Evolutionary conservation across 768 basidiomycete species (phyloP), one percentile per base, ranked within the genome.

Genomic region (Psilocybe cyanescens): DNA sequence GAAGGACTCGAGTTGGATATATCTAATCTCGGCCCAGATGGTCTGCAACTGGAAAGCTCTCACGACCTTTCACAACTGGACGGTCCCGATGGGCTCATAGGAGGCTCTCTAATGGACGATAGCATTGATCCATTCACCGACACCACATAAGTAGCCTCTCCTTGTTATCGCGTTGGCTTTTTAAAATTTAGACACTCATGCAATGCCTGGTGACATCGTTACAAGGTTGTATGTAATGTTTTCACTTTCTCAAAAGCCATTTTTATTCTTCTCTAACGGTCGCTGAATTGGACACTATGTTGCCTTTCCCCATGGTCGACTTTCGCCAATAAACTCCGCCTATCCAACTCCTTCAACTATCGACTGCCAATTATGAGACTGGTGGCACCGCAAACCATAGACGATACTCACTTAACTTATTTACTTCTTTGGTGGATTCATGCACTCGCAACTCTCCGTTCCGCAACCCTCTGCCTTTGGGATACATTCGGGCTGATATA

Each of bases 1-100:
- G 71, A 70, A 19, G 80, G 76, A 14, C 82, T 84, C 54, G 81
- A 79, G 55, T 72, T 93, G 72, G 87, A 90, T 62, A 86, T 92
- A 69, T 79, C 85, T 16, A 77, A 75, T 24, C 79, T 92, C 37
- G 90, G 83, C 12, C 85, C 90, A 3, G 90, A 90, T 70, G 88
- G 85, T 3, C 74, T 88, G 55, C 76, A 79, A 8, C 81, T 86
- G 48, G 88, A 88, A 63, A 72, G 69, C 35, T 66, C 78, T 6
- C 81, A 82, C 60, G 83, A 85, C 64, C 72, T 91, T 45, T 79
- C 82, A 12, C 87, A 90, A 68, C 71, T 92, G 60, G 83, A 85
- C 46, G 63, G 70, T 2, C 72, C 73, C 33, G 85, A 89, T 65
- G 78, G 75, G 9, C 69, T 92, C 24, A 76, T 90, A 35, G 89